These are phyloP conservation scores for Leptographium wingfieldii DNA, from an alignment of 2,329 filamentous ascomycete genomes.

Conservation along the genomic window DNA sequence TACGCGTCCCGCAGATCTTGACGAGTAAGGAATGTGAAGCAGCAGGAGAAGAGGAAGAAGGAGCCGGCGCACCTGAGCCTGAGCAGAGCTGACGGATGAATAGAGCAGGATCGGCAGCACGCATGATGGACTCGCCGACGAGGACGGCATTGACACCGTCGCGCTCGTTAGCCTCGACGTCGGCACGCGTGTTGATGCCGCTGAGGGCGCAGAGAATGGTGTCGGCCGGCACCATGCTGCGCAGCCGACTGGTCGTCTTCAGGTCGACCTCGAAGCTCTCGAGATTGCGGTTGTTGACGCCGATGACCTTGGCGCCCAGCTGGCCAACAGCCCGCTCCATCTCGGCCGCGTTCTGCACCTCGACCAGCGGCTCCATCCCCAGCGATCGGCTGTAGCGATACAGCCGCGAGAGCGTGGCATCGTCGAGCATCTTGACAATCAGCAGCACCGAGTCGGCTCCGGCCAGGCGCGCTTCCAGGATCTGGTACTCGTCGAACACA, in stretches of 20 bases:
- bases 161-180: constrained; percentile 76
- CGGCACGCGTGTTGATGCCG: constrained; percentile 78
- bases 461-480: constrained; percentile 81
- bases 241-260: constrained; percentile 76
- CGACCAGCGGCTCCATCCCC: constrained; percentile 94
- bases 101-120: constrained; percentile 63
- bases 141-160: constrained; percentile 88
- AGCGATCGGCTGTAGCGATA: constrained; percentile 83
- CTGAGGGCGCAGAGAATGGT: constrained; percentile 90
- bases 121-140: constrained; percentile 93
- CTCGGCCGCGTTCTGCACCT: constrained; percentile 89
- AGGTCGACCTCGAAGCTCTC: constrained; percentile 96
- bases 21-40: constrained; percentile 47
- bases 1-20: constrained; percentile 91
- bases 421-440: constrained; percentile 95
- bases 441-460: constrained; percentile 76
- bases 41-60: constrained; percentile 8
- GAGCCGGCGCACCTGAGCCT: constrained; percentile 41
- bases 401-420: constrained; percentile 57
- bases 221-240: constrained; percentile 71
- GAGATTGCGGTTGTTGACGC: constrained; percentile 94
- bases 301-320: constrained; percentile 81
- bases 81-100: constrained; percentile 82
- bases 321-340: constrained; percentile 77
- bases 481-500: constrained; percentile 96